phyloP scores from a whole-genome alignment of 75 land plant species.

The Picea glauca region DNA sequence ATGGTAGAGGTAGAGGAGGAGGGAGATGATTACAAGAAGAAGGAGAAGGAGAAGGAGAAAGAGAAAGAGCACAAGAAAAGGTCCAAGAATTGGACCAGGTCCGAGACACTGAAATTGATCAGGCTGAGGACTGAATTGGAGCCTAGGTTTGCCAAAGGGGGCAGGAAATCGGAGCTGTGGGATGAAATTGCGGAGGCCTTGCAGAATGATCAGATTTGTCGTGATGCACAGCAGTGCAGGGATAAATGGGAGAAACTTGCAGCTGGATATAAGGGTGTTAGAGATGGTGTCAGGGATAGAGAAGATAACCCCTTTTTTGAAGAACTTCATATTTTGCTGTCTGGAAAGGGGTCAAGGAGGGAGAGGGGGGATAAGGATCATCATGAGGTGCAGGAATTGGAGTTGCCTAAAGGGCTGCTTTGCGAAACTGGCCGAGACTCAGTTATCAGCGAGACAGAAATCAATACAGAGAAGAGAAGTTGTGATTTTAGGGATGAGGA shows the following conservation, averaged over 20 bases:
- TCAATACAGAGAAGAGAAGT: slow-evolving; percentile 10
- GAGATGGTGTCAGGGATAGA: slow-evolving; percentile 35
- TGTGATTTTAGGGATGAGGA: slow-evolving; percentile 5
- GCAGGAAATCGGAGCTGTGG: slow-evolving; percentile 44
- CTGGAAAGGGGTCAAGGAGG: slow-evolving; percentile 26
- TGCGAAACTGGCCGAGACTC: neutral
- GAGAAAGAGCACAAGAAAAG: slow-evolving; percentile 39
- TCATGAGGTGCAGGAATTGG: slow-evolving; percentile 8
- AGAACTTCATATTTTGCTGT: slow-evolving; percentile 27
- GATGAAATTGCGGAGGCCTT: slow-evolving; percentile 38
- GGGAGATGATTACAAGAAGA: slow-evolving; percentile 15
- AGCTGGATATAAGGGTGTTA: slow-evolving; percentile 43
- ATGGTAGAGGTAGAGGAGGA: slow-evolving; percentile 10
- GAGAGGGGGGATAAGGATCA: slow-evolving; percentile 16
- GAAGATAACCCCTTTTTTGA: slow-evolving; percentile 47
- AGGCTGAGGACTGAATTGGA: slow-evolving; percentile 30
- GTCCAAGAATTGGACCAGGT: slow-evolving; percentile 44
- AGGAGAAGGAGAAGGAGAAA: slow-evolving; percentile 14
- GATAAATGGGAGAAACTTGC: slow-evolving; percentile 51
- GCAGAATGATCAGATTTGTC: slow-evolving; percentile 20
- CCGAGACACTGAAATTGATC: slow-evolving; percentile 32
- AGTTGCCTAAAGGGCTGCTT: slow-evolving; percentile 14
- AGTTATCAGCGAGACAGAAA: neutral
- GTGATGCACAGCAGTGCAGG: slow-evolving; percentile 42
- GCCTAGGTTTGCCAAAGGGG: slow-evolving; percentile 39